Conservation (phyloP, 2,329 filamentous ascomycete species). For the Fusarium nurragi region DNA sequence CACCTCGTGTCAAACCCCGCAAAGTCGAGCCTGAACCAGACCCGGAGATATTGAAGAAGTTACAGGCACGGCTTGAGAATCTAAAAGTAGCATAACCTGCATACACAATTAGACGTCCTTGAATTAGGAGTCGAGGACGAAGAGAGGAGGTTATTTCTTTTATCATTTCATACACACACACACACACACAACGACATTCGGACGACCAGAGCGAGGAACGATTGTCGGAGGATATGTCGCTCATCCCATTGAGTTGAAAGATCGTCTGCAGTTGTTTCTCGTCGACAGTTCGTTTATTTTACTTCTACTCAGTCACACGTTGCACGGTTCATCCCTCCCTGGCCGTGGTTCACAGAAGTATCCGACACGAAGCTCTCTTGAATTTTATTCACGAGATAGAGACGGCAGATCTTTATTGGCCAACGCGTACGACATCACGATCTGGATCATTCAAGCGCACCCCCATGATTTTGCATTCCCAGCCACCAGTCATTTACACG, state of each 20-base stretch:
- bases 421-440: slow-evolving; percentile 41
- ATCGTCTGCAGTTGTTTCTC: slow-evolving; percentile 13
- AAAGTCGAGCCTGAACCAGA: slow-evolving; percentile 70
- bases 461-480: slow-evolving; percentile 36
- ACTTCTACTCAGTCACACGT: slow-evolving; percentile 33
- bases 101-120: background rate
- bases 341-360: slow-evolving; percentile 6
- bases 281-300: slow-evolving; percentile 22
- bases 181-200: slow-evolving; percentile 23
- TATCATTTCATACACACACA: slow-evolving; percentile 12
- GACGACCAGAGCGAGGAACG: slow-evolving; percentile 25
- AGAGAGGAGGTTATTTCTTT: slow-evolving; percentile 39
- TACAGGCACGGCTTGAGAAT: slow-evolving; percentile 64
- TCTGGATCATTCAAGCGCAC: slow-evolving; percentile 37
- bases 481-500: slow-evolving; percentile 39
- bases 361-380: slow-evolving; percentile 27
- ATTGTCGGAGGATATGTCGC: slow-evolving; percentile 8
- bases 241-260: slow-evolving; percentile 26
- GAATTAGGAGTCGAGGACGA: slow-evolving; percentile 26
- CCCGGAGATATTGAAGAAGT: slow-evolving; percentile 65
- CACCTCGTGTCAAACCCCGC: slow-evolving; percentile 66
- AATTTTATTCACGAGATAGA: slow-evolving; percentile 27
- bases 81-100: slow-evolving; percentile 50
- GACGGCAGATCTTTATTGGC: slow-evolving; percentile 14
- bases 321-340: slow-evolving; percentile 26